Conservation (phyloP, 2,329 filamentous ascomycete species). For the Aspergillus ochraceus region DNA sequence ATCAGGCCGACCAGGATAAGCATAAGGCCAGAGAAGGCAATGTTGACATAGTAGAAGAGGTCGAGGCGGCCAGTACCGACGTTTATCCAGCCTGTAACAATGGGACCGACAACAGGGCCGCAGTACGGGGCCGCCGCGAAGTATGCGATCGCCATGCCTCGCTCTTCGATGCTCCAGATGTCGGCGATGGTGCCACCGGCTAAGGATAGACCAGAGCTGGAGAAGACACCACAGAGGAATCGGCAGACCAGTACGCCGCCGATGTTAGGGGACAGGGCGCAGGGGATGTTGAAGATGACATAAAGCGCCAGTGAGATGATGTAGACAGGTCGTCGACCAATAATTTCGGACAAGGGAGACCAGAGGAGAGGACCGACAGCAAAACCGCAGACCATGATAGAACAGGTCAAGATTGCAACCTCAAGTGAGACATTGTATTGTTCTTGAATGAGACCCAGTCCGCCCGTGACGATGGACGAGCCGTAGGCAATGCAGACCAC, state of each 20-base stretch:
- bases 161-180: conserved; percentile 74
- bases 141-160: conserved; percentile 78
- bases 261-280: conserved; percentile 34
- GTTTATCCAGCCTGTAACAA: conserved; percentile 72
- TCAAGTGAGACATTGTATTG: conserved; percentile 71
- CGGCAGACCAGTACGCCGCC: conserved; percentile 29
- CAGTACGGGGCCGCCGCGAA: conserved; percentile 78
- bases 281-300: conserved; percentile 37
- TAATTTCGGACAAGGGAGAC: conserved; percentile 33
- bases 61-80: conserved; percentile 32
- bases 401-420: conserved; percentile 68
- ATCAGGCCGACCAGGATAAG: conserved; percentile 25
- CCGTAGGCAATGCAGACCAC: conserved; percentile 69
- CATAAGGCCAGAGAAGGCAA: conserved; percentile 31
- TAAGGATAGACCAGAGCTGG: conserved; percentile 28
- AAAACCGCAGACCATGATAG: conserved; percentile 75
- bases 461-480: conserved; percentile 73
- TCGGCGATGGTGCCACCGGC: conserved; percentile 49
- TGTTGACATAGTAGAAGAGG: conserved; percentile 35
- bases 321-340: conserved; percentile 34
- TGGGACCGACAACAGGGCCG: conserved; percentile 70
- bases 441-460: conserved; percentile 61
- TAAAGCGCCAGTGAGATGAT: conserved; percentile 34
- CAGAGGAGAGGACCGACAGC: conserved; percentile 52
- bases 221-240: conserved; percentile 33